Conservation (phyloP, 2,329 filamentous ascomycete species). For the Pseudopyricularia cyperi region DNA sequence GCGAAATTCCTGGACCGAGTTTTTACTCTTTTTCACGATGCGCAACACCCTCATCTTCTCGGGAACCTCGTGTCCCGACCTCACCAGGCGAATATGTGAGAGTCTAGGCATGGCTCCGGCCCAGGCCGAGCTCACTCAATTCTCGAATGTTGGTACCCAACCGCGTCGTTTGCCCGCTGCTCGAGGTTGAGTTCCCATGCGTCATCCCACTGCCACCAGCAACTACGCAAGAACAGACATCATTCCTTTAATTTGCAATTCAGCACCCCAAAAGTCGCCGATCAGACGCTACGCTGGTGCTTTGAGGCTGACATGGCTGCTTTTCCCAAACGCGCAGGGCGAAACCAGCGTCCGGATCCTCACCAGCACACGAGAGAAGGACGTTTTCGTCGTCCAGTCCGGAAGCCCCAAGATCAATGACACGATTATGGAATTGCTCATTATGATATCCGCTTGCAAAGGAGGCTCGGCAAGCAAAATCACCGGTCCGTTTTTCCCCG, state of each 20-base stretch:
- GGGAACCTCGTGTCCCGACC: conserved; percentile 52
- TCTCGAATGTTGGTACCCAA: conserved; percentile 42
- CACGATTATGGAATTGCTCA: conserved; percentile 96
- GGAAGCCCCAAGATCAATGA: conserved; percentile 95
- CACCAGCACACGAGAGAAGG: conserved; percentile 82
- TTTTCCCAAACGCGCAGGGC: conserved; percentile 30
- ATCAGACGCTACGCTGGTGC: background rate
- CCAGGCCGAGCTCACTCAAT: conserved; percentile 53
- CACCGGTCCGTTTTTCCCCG: conserved; percentile 52
- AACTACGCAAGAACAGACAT: background rate
- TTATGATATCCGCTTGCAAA: conserved; percentile 98
- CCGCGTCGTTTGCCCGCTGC: background rate
- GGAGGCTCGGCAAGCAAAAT: conserved; percentile 94
- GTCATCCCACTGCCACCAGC: background rate
- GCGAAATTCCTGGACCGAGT: conserved; percentile 2
- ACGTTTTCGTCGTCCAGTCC: conserved; percentile 98
- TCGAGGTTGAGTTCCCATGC: background rate
- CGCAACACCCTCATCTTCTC: conserved; percentile 53
- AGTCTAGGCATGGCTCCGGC: conserved; percentile 54
- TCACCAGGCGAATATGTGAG: conserved; percentile 54
- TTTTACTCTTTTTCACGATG: conserved; percentile 6
- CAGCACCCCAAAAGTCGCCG: background rate
- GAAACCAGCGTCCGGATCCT: conserved; percentile 58
- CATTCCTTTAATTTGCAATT: background rate
- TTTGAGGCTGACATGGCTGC: conserved; percentile 14